These are phyloP conservation scores for Actinomortierella wolfii DNA, from an alignment of 371 early-diverging fungal genomes.

Conservation along the genomic window DNA sequence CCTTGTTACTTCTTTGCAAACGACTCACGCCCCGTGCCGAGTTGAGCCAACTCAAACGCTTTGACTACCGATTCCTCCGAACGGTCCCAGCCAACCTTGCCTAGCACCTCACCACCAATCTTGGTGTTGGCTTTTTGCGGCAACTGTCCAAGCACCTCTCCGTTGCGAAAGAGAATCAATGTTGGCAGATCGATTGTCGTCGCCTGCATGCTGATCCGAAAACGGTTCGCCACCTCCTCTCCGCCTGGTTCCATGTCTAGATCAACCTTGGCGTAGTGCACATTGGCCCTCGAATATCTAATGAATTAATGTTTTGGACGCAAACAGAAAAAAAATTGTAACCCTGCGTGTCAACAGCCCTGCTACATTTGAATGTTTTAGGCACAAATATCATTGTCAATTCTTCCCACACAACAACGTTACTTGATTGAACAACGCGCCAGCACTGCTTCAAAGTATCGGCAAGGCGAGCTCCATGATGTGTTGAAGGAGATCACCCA, in stretches of 20 bases:
- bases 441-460: constrained; percentile 35
- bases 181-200: constrained; percentile 40
- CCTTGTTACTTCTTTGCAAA: constrained; percentile 12
- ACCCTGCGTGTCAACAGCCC: not conserved
- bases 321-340: not conserved
- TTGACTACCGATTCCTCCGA: constrained; percentile 27
- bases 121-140: constrained; percentile 29
- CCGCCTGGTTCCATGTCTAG: constrained; percentile 33
- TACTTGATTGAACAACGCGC: constrained; percentile 42
- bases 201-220: constrained; percentile 34
- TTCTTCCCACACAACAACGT: not conserved
- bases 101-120: constrained; percentile 32
- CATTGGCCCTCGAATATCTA: constrained; percentile 28
- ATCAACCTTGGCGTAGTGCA: constrained; percentile 40
- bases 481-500: constrained; percentile 41
- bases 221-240: constrained; percentile 29
- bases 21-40: constrained; percentile 37
- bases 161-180: constrained; percentile 36
- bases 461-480: constrained; percentile 42
- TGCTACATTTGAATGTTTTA: not conserved
- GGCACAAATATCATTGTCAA: not conserved
- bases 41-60: constrained; percentile 27
- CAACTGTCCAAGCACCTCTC: constrained; percentile 28
- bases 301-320: not conserved
- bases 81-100: constrained; percentile 47